Conservation (phyloP, 768 basidiomycete genomes). For the Rhodotorula toruloides region DNA sequence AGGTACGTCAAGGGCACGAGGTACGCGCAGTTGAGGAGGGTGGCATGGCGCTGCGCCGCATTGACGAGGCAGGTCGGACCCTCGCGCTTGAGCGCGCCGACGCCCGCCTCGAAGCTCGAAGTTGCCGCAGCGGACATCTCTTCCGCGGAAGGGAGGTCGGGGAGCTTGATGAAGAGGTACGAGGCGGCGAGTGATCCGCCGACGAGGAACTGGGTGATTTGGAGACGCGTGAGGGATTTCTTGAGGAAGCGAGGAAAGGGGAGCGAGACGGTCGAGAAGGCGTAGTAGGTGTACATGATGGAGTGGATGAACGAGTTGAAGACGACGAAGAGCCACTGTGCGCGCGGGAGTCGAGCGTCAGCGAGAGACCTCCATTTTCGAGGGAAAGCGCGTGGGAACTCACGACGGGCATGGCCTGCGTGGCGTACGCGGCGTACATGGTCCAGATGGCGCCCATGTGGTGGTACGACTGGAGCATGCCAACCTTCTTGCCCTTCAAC, state of each 20-base stretch:
- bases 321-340: constrained; percentile 36
- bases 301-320: constrained; percentile 43
- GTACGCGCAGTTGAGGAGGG: constrained; percentile 39
- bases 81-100: constrained; percentile 13
- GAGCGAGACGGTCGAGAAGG: constrained; percentile 38
- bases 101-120: constrained; percentile 22
- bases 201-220: constrained; percentile 41
- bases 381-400: neutral
- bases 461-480: constrained; percentile 42
- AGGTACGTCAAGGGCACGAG: constrained; percentile 29
- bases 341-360: constrained; percentile 31
- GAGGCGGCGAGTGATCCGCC: constrained; percentile 29
- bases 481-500: constrained; percentile 43
- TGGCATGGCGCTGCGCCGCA: constrained; percentile 18
- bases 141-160: constrained; percentile 24
- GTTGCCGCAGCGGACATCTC: constrained; percentile 10
- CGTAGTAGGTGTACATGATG: constrained; percentile 40
- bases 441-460: constrained; percentile 41
- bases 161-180: constrained; percentile 39
- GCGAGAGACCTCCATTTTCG: too few relatives aligned
- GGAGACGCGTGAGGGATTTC: constrained; percentile 32
- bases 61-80: constrained; percentile 36
- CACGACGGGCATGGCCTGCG: constrained; percentile 27
- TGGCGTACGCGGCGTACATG: constrained; percentile 24
- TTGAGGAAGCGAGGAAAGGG: constrained; percentile 43